A percentile compares a stretch with the other conserved stretches of the same genome.
Conservation (phyloP, 345 rosid species). For the Iberis pinnata region DNA sequence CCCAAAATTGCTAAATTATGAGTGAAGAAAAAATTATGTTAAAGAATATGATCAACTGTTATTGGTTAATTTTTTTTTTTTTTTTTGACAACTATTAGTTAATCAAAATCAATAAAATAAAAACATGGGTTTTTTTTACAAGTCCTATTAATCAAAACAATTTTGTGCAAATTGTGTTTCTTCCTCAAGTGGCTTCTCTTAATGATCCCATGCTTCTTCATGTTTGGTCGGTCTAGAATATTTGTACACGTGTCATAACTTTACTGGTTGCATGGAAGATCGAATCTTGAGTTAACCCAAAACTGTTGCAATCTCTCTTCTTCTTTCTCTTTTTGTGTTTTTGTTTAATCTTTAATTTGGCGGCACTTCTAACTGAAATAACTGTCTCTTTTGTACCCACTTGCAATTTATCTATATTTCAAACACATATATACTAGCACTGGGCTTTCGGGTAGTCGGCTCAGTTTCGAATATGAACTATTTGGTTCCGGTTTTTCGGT, state of each 20-base stretch:
- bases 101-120: not conserved
- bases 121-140: not conserved
- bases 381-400: constrained; percentile 28
- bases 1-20: no score
- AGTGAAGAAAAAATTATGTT: no score
- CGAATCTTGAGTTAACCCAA: constrained; percentile 30
- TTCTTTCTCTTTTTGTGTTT: not conserved
- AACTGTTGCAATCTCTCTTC: constrained; percentile 27
- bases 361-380: constrained; percentile 36
- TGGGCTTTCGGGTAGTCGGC: no score
- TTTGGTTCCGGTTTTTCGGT: no score
- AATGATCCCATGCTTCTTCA: constrained; percentile 31
- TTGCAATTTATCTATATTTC: no score
- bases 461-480: no score
- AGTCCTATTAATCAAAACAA: constrained; percentile 7
- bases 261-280: constrained; percentile 24
- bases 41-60: no score
- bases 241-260: not conserved
- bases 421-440: no score
- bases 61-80: not conserved
- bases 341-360: not conserved
- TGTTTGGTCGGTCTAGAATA: constrained; percentile 32
- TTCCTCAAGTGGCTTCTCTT: constrained; percentile 20
- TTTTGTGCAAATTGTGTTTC: constrained; percentile 25
- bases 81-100: not conserved